Percentiles rank a stretch among this genome's conserved stretches.
Conservation (phyloP, 371 early-diverging fungal species). For the Dichotomocladium elegans region DNA sequence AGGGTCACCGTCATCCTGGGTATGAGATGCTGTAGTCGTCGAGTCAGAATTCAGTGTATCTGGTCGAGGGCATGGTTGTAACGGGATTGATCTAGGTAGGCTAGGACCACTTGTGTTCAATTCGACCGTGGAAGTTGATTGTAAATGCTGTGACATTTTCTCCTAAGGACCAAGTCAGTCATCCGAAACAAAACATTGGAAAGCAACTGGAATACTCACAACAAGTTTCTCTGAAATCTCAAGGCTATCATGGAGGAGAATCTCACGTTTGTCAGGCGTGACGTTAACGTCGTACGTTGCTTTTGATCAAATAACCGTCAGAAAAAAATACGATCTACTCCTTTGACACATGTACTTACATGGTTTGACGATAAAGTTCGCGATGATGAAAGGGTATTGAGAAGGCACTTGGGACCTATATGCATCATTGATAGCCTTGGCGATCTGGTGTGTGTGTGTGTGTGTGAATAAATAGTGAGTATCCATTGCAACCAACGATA, state of each 20-base stretch:
- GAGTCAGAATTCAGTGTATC: too few relatives aligned
- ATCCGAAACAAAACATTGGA: too few relatives aligned
- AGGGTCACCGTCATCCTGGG: too few relatives aligned
- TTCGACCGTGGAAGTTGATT: too few relatives aligned
- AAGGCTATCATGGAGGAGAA: slow-evolving; percentile 77
- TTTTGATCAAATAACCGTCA: slow-evolving; percentile 5
- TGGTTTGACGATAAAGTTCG: slow-evolving; percentile 63
- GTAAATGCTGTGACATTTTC: too few relatives aligned
- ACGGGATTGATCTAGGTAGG: too few relatives aligned
- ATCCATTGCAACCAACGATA: neutral
- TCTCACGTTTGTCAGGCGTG: slow-evolving; percentile 92
- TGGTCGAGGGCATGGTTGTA: too few relatives aligned
- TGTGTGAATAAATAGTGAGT: neutral
- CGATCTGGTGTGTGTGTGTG: slow-evolving; percentile 16
- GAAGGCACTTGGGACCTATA: slow-evolving; percentile 66
- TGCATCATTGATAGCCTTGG: slow-evolving; percentile 73
- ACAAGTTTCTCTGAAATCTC: slow-evolving; percentile 51
- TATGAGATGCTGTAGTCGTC: too few relatives aligned
- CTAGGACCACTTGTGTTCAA: too few relatives aligned
- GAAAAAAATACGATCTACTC: neutral
- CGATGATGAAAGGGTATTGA: slow-evolving; percentile 79
- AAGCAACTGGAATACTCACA: slow-evolving; percentile 30
- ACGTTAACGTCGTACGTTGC: slow-evolving; percentile 84
- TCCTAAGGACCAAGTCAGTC: too few relatives aligned
- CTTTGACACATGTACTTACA: slow-evolving; percentile 17